A percentile compares a stretch with the other conserved stretches of the same genome.
These are phyloP conservation scores for Pseudotsuga menziesii DNA, from an alignment of 75 land plant species.

Conservation along the genomic window DNA sequence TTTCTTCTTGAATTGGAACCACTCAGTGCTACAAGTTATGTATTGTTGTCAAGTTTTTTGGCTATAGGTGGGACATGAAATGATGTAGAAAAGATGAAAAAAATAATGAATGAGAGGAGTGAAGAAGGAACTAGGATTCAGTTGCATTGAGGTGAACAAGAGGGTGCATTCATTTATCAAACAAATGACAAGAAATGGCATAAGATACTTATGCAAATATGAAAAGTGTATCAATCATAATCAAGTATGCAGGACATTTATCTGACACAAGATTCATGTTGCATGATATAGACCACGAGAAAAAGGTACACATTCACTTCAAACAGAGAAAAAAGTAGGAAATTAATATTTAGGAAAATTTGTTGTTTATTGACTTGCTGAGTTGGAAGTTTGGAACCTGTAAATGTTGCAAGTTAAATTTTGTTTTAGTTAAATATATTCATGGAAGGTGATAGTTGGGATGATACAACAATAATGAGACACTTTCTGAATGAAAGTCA, in stretches of 20 bases:
- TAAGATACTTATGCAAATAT: neutral
- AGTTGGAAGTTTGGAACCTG: neutral
- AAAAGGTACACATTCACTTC: neutral
- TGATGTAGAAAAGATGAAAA: constrained; percentile 7
- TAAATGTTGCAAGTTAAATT: neutral
- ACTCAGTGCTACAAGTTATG: constrained; percentile 11
- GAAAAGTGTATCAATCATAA: neutral
- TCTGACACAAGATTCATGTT: neutral
- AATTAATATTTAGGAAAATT: neutral
- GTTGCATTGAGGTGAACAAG: constrained; percentile 28
- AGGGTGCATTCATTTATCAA: constrained; percentile 9
- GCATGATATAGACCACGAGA: neutral
- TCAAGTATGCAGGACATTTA: neutral
- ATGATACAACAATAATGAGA: neutral
- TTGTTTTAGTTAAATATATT: neutral
- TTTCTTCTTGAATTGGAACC: constrained; percentile 11
- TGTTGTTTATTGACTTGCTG: neutral
- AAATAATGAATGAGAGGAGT: constrained; percentile 6
- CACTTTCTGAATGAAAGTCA: neutral
- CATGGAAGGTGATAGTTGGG: neutral
- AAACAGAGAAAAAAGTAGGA: neutral
- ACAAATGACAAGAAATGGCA: neutral
- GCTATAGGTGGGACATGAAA: constrained; percentile 20
- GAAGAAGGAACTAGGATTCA: constrained; percentile 17
- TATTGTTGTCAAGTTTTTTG: constrained; percentile 16